Base-by-base conservation (phyloP, 2,329 filamentous ascomycete species). In the Claviceps capensis region DNA sequence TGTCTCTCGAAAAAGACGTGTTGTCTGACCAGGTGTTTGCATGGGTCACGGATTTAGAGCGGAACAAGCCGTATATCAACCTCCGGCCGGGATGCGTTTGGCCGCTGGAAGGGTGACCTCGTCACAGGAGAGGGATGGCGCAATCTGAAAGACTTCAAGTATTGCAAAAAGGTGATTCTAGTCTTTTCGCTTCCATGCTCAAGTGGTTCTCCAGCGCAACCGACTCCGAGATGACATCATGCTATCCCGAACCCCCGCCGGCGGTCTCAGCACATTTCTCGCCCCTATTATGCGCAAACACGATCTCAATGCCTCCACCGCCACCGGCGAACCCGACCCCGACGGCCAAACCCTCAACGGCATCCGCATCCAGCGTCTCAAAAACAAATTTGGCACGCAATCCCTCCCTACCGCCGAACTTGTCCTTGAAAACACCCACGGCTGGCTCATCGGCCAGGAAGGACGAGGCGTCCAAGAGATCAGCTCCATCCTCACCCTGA, bases 341-440 rank as follows among this genome's bases (percentile, higher is more conserved):
- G 53, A 63, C 11, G 66, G 66, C 53, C 52, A 69, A 2, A 73
- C 77, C 50, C 71, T 83, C 11, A 88, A 88, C 60, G 84, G 85
- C 2, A 71, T 88, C 8, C 71, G 71, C 8, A 85, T 88, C 56
- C 78, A 83, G 53, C 74, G 84, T 0, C 69, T 89, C 16, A 88
- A 89, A 67, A 78, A 79, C 63, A 89, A 88, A 60, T 72, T 86
- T 3, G 85, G 85, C 26, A 88, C 84, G 0, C 78, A 78, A 47
- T 73, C 81, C 0, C 69, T 89, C 0, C 84, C 85, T 0, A 88
- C 85, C 0, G 85, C 84, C 0, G 85, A 89, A 63, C 73, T 89
- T 0, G 82, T 83, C 54, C 71, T 86, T 2, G 69, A 73, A 16
- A 73, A 70, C n/a, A 79, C 79, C 72, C 75, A 82, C 2, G 82